Evolutionary conservation across 2,329 filamentous ascomycete species (phyloP).

Genomic region (Paraconiothyrium sp.): DNA sequence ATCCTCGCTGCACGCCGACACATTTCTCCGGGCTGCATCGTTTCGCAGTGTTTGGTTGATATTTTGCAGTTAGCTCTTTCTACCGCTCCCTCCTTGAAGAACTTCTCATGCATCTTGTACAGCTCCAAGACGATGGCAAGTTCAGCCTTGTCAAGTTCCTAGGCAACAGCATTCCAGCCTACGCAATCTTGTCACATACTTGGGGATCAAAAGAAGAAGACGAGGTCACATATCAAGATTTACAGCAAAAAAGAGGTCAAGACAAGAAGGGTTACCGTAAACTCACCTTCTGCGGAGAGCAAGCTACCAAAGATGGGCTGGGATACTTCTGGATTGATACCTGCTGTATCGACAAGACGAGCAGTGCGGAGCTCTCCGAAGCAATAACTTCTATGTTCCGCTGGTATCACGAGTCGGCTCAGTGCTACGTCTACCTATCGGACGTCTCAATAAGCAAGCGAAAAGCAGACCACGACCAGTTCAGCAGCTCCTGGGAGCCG

Average conservation of each 20-base stretch:
- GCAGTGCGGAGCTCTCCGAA: not conserved
- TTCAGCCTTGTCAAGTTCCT: constrained; percentile 6
- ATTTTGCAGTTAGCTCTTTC: too few relatives aligned
- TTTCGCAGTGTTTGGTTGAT: too few relatives aligned
- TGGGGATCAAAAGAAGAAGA: constrained; percentile 9
- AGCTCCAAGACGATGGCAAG: not conserved
- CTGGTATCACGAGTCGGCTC: constrained; percentile 10
- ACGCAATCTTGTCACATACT: constrained; percentile 13
- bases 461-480: constrained; percentile 15
- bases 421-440: too few relatives aligned
- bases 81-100: too few relatives aligned
- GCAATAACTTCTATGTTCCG: constrained; percentile 9
- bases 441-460: too few relatives aligned
- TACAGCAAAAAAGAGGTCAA: not conserved
- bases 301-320: constrained; percentile 1
- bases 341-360: too few relatives aligned
- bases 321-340: constrained; percentile 8
- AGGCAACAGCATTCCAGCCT: constrained; percentile 8
- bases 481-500: constrained; percentile 8
- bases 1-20: too few relatives aligned
- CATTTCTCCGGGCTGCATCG: too few relatives aligned
- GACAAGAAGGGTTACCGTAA: constrained; percentile 1
- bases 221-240: constrained; percentile 12
- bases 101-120: not conserved
- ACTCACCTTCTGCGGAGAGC: constrained; percentile 2